These are phyloP conservation scores for Epichloe sylvatica DNA, from an alignment of 2,329 filamentous ascomycete genomes.

Conservation along the genomic window DNA sequence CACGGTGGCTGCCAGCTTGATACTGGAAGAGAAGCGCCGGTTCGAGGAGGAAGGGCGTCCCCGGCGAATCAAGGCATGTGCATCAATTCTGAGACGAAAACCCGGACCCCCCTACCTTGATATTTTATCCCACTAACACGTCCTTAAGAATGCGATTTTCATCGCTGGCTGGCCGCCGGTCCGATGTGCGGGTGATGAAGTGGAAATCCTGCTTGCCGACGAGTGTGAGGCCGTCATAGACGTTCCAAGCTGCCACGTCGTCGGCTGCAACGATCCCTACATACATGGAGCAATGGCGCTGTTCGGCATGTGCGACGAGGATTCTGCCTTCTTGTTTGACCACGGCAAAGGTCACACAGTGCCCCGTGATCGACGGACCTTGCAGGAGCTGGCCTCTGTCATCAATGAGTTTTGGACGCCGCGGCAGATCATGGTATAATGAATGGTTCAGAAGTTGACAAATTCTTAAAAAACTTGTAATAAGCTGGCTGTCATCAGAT, in stretches of 20 bases:
- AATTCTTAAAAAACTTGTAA: not conserved
- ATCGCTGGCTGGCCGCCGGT: slow-evolving; percentile 38
- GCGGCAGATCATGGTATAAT: not conserved
- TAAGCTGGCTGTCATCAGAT: too few species aligned
- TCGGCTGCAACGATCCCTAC: slow-evolving; percentile 42
- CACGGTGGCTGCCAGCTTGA: slow-evolving; percentile 34
- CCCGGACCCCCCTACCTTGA: too few species aligned
- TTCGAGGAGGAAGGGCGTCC: not conserved
- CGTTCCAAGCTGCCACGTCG: slow-evolving; percentile 35
- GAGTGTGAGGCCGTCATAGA: slow-evolving; percentile 31
- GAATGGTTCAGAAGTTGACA: not conserved
- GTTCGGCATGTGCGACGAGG: slow-evolving; percentile 44
- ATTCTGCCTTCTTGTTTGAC: slow-evolving; percentile 44
- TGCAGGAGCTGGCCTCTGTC: slow-evolving; percentile 21
- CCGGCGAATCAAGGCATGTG: slow-evolving; percentile 24
- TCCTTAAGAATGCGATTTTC: slow-evolving; percentile 19
- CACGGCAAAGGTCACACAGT: slow-evolving; percentile 50
- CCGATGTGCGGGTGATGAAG: slow-evolving; percentile 20
- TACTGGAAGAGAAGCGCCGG: slow-evolving; percentile 28
- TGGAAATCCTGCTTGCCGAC: slow-evolving; percentile 29
- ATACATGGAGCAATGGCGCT: slow-evolving; percentile 43
- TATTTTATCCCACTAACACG: not conserved
- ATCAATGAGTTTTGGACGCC: not conserved
- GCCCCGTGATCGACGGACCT: slow-evolving; percentile 34
- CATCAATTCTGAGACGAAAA: not conserved